These are phyloP conservation scores for Trichoderma arundinaceum DNA, from an alignment of 2,329 filamentous ascomycete genomes.

Conservation along the genomic window DNA sequence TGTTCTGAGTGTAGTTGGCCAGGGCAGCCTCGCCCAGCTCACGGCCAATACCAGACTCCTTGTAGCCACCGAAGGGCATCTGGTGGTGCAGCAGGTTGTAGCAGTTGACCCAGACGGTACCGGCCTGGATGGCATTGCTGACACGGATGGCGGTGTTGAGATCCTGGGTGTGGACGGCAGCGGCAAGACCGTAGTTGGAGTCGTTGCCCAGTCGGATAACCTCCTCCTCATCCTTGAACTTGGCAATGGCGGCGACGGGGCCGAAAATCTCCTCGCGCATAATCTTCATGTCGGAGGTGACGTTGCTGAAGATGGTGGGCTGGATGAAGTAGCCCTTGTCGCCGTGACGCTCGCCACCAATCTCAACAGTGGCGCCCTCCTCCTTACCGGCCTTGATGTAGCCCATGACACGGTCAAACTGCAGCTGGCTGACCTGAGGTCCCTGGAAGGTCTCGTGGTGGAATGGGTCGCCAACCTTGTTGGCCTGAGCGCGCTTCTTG, in stretches of 20 bases:
- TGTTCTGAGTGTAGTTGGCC: conserved; percentile 71
- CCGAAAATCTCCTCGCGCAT: conserved; percentile 93
- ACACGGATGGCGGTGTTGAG: conserved; percentile 83
- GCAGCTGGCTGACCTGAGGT: conserved; percentile 81
- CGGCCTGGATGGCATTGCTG: conserved; percentile 75
- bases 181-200: conserved; percentile 80
- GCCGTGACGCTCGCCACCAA: conserved; percentile 61
- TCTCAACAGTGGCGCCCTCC: conserved; percentile 67
- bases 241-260: conserved; percentile 82
- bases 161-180: conserved; percentile 81
- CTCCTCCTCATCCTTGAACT: conserved; percentile 84
- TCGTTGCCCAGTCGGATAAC: conserved; percentile 76
- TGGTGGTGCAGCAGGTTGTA: conserved; percentile 76
- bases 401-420: conserved; percentile 88
- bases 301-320: conserved; percentile 88
- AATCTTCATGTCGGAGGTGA: conserved; percentile 84
- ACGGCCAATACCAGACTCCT: conserved; percentile 77
- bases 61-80: conserved; percentile 74
- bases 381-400: conserved; percentile 73
- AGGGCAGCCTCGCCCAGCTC: conserved; percentile 74
- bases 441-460: conserved; percentile 81
- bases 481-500: conserved; percentile 75
- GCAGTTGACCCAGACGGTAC: conserved; percentile 64
- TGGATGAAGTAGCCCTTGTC: conserved; percentile 87
- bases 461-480: conserved; percentile 86